Evolutionary conservation across 2,329 filamentous ascomycete species (phyloP).

Genomic region (Trichoderma sp.): DNA sequence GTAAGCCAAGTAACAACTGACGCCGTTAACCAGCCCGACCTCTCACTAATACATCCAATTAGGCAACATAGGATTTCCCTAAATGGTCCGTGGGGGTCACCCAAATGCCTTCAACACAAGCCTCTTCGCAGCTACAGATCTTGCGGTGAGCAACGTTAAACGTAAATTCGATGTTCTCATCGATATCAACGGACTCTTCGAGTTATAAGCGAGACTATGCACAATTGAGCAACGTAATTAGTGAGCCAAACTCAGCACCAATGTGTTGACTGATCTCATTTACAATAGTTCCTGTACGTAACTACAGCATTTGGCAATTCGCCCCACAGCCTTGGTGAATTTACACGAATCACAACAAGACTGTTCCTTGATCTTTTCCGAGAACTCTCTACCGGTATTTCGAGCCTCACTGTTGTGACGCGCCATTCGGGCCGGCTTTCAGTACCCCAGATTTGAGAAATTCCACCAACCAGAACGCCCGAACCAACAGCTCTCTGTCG

Average conservation of each 20-base stretch:
- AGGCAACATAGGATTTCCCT: conserved; percentile 4
- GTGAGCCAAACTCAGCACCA: neutral
- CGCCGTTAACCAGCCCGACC: neutral
- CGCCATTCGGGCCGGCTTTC: conserved; percentile 27
- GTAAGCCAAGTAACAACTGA: neutral
- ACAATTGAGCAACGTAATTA: neutral
- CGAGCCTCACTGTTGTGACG: conserved; percentile 6
- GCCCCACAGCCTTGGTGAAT: conserved; percentile 1
- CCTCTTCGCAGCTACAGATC: neutral
- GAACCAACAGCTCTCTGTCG: neutral
- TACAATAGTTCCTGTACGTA: neutral
- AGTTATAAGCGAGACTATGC: neutral
- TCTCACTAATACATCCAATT: neutral
- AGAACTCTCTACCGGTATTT: neutral
- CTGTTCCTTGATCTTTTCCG: neutral
- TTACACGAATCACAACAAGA: conserved; percentile 14
- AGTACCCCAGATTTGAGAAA: conserved; percentile 23
- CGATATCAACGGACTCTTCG: neutral
- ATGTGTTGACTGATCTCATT: neutral
- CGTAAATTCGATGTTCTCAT: neutral
- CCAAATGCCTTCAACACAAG: neutral
- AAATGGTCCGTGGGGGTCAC: conserved; percentile 5
- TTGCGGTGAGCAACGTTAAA: conserved; percentile 1
- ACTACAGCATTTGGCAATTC: neutral
- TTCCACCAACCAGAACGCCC: conserved; percentile 26